These are phyloP conservation scores for Venustampulla echinocandica DNA, from an alignment of 495 filamentous ascomycete species.

Conservation along the genomic window DNA sequence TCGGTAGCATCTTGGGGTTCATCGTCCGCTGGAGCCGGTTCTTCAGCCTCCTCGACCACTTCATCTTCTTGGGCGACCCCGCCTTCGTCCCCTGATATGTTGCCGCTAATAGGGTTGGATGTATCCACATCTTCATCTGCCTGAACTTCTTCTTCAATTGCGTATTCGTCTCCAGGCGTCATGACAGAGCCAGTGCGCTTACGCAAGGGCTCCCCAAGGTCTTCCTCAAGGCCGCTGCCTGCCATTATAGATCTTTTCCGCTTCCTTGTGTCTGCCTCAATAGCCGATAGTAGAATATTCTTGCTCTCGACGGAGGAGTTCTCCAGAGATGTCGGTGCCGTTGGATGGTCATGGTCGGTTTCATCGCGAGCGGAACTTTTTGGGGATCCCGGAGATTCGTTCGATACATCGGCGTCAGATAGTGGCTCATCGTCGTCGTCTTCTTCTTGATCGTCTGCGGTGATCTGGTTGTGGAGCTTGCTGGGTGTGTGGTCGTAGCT, in stretches of 20 bases:
- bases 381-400: constrained; percentile 26
- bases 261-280: constrained; percentile 40
- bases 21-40: constrained; percentile 28
- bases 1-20: constrained; percentile 28
- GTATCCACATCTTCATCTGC: constrained; percentile 18
- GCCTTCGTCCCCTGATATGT: constrained; percentile 25
- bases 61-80: constrained; percentile 26
- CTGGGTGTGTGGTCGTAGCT: constrained; percentile 54
- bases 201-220: constrained; percentile 40
- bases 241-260: constrained; percentile 41
- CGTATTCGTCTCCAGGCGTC: constrained; percentile 21
- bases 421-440: constrained; percentile 29
- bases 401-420: constrained; percentile 35
- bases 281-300: constrained; percentile 10
- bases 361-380: constrained; percentile 32
- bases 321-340: constrained; percentile 22
- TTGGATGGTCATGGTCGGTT: constrained; percentile 25
- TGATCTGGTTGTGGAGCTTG: constrained; percentile 48
- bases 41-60: constrained; percentile 24
- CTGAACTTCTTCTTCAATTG: constrained; percentile 21
- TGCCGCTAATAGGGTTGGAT: constrained; percentile 21
- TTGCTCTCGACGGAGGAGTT: constrained; percentile 16
- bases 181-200: constrained; percentile 50
- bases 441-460: constrained; percentile 28
- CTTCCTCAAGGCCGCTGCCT: constrained; percentile 26